Conservation (phyloP, 2,329 filamentous ascomycete species). For the Colletotrichum sidae region DNA sequence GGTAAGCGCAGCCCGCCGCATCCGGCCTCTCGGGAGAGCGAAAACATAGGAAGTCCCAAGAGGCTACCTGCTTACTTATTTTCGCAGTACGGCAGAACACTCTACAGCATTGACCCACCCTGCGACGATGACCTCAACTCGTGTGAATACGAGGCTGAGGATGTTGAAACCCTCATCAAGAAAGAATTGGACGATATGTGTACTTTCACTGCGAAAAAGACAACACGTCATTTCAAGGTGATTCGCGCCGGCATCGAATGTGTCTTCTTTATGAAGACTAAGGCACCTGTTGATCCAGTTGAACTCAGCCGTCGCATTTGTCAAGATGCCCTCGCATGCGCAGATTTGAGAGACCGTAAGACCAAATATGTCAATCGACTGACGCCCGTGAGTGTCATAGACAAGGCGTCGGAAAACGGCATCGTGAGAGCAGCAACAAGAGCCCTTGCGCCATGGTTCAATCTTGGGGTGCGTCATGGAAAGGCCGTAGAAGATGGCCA, state of each 20-base stretch:
- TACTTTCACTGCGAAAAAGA: constrained; percentile 51
- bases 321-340: constrained; percentile 60
- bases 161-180: constrained; percentile 79
- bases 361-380: constrained; percentile 69
- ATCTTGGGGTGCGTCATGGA: constrained; percentile 48
- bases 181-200: constrained; percentile 75
- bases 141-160: constrained; percentile 58
- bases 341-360: constrained; percentile 56
- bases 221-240: constrained; percentile 62
- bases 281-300: constrained; percentile 65
- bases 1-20: constrained; percentile 56
- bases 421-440: constrained; percentile 72
- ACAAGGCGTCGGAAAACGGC: constrained; percentile 76
- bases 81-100: constrained; percentile 72
- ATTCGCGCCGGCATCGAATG: constrained; percentile 70
- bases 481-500: neutral
- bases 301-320: constrained; percentile 66
- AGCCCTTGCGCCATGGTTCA: constrained; percentile 74
- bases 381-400: constrained; percentile 63
- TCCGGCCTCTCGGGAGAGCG: no score
- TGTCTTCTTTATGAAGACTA: constrained; percentile 71
- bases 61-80: neutral
- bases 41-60: neutral
- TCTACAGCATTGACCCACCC: constrained; percentile 63
- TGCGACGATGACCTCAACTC: constrained; percentile 45